phyloP scores from a whole-genome alignment of 2,329 filamentous ascomycete genomes.

The Cladosporium colombiae region DNA sequence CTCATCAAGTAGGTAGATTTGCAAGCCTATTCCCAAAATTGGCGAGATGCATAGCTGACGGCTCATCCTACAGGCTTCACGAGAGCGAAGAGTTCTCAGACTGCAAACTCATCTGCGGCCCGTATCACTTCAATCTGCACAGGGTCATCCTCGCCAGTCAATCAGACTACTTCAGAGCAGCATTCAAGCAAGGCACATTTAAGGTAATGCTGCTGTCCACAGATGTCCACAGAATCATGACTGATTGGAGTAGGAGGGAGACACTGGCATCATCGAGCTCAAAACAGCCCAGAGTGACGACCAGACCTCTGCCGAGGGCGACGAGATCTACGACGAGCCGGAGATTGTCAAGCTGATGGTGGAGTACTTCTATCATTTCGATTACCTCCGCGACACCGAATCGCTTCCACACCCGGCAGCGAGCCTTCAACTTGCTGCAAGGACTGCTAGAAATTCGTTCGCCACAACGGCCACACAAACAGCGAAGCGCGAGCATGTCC shows the following conservation, averaged over 20 bases:
- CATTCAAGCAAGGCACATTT: constrained; percentile 15
- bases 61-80: no score
- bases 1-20: no score
- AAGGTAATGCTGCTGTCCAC: not conserved
- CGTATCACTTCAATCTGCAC: constrained; percentile 44
- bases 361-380: not conserved
- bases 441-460: not conserved
- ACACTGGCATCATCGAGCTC: not conserved
- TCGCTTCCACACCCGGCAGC: no score
- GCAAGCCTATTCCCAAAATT: no score
- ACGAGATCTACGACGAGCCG: not conserved
- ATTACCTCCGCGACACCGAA: not conserved
- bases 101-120: constrained; percentile 45
- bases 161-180: constrained; percentile 38
- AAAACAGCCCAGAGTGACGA: not conserved
- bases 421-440: no score
- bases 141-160: constrained; percentile 44
- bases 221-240: not conserved
- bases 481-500: no score
- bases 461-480: not conserved
- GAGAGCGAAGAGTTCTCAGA: constrained; percentile 38
- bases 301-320: not conserved
- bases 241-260: not conserved
- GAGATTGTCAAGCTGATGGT: constrained; percentile 4
- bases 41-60: no score